Evolutionary conservation across 345 rosid genomes (phyloP).

Genomic region (Citrus maxima): DNA sequence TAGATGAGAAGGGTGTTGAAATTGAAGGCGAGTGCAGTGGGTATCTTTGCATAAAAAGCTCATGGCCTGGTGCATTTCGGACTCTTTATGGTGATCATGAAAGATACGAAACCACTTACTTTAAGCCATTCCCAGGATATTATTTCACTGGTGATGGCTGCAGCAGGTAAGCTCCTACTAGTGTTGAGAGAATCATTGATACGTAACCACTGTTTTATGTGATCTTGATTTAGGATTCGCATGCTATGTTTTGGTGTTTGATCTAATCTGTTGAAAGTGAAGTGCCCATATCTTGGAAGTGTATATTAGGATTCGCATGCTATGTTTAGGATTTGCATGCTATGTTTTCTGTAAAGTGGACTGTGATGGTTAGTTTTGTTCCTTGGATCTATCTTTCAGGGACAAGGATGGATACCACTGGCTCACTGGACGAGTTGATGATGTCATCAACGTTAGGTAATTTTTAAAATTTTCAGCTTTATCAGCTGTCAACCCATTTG

Average conservation of each 20-base stretch:
- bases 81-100: constrained; percentile 98
- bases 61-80: constrained; percentile 99
- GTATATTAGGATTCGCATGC: not conserved
- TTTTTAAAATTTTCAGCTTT: not conserved
- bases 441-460: constrained; percentile 98
- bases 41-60: constrained; percentile 77
- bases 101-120: constrained; percentile 95
- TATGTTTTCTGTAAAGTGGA: not conserved
- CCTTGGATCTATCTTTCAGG: constrained; percentile 46
- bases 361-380: not conserved
- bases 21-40: constrained; percentile 95
- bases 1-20: constrained; percentile 97
- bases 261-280: constrained; percentile 6
- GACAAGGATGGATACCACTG: constrained; percentile 97
- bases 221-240: constrained; percentile 1
- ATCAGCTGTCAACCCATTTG: not conserved
- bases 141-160: constrained; percentile 98
- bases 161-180: constrained; percentile 53
- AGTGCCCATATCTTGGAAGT: not conserved
- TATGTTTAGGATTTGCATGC: not conserved
- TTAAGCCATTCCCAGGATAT: constrained; percentile 92
- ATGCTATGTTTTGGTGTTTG: constrained; percentile 1
- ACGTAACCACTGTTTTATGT: not conserved
- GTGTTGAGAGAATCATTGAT: not conserved
- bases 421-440: constrained; percentile 98